Evolutionary conservation across 495 filamentous ascomycete species (phyloP).

Genomic region (Thozetella sp.): DNA sequence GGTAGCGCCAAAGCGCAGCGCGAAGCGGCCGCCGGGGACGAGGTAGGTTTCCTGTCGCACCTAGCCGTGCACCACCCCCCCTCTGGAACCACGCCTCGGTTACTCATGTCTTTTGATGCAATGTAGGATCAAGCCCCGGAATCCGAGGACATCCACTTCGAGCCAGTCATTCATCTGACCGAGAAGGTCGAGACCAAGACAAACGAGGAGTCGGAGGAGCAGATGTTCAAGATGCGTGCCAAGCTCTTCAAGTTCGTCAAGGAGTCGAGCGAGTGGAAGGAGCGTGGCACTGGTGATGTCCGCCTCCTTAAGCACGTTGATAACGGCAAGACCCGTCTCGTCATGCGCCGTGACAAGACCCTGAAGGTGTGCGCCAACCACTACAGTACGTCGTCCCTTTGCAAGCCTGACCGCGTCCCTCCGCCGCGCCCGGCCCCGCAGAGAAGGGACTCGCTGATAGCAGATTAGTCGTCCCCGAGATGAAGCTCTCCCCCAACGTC

Average conservation of each 20-base stretch:
- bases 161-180: constrained; percentile 91
- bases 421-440: too few relatives aligned
- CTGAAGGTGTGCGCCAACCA: constrained; percentile 99
- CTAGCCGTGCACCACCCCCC: too few relatives aligned
- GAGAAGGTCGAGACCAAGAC: constrained; percentile 97
- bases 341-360: constrained; percentile 99
- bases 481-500: constrained; percentile 97
- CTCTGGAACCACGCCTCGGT: too few relatives aligned
- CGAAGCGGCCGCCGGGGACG: constrained; percentile 49
- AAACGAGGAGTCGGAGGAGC: constrained; percentile 97
- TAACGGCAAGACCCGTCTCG: constrained; percentile 94
- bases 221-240: constrained; percentile 98
- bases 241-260: constrained; percentile 99
- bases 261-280: constrained; percentile 95
- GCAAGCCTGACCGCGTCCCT: background rate
- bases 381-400: constrained; percentile 72
- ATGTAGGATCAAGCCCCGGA: constrained; percentile 72
- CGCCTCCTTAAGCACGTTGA: constrained; percentile 97
- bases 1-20: constrained; percentile 87
- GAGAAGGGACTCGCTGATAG: constrained; percentile 5
- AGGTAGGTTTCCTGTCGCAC: constrained; percentile 33
- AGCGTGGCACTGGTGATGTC: constrained; percentile 96
- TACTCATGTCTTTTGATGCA: constrained; percentile 11
- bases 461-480: constrained; percentile 88
- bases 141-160: constrained; percentile 92